Conservation (phyloP, 495 filamentous ascomycete species). For the Astrothelium macrocarpum region DNA sequence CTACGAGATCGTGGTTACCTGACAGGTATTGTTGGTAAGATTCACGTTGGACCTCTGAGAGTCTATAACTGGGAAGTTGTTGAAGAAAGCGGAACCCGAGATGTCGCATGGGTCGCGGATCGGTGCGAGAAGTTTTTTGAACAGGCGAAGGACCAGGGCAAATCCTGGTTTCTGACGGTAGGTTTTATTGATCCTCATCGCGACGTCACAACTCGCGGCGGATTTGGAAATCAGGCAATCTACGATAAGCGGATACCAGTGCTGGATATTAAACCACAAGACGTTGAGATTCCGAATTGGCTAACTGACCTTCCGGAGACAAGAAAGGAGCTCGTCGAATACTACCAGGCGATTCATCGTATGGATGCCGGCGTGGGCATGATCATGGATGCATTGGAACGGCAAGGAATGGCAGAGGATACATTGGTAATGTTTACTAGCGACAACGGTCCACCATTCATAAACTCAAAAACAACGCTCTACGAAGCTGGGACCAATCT, state of each 20-base stretch:
- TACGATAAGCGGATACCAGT: slow-evolving; percentile 13
- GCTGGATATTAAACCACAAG: slow-evolving; percentile 15
- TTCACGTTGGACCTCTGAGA: slow-evolving; percentile 36
- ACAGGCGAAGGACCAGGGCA: slow-evolving; percentile 19
- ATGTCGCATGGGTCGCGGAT: slow-evolving; percentile 32
- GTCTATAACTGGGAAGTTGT: slow-evolving; percentile 37
- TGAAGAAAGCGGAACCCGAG: slow-evolving; percentile 31
- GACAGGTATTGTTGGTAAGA: slow-evolving; percentile 39
- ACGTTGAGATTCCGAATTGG: slow-evolving; percentile 31
- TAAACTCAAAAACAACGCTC: slow-evolving; percentile 42
- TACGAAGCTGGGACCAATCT: slow-evolving; percentile 39
- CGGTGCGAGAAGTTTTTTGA: slow-evolving; percentile 32
- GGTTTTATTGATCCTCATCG: slow-evolving; percentile 40
- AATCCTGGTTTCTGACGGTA: slow-evolving; percentile 37
- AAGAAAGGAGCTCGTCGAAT: slow-evolving; percentile 35
- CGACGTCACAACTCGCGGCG: slow-evolving; percentile 28
- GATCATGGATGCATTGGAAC: slow-evolving; percentile 30
- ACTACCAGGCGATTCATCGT: slow-evolving; percentile 36
- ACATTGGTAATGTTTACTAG: slow-evolving; percentile 38
- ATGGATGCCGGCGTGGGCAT: slow-evolving; percentile 37
- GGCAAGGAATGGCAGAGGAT: slow-evolving; percentile 26
- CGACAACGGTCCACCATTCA: slow-evolving; percentile 41
- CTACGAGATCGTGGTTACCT: slow-evolving; percentile 32
- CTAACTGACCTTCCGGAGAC: slow-evolving; percentile 34
- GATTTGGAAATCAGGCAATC: slow-evolving; percentile 39